phyloP scores from a whole-genome alignment of 805 yeast genomes.

The Ogataea corticis region DNA sequence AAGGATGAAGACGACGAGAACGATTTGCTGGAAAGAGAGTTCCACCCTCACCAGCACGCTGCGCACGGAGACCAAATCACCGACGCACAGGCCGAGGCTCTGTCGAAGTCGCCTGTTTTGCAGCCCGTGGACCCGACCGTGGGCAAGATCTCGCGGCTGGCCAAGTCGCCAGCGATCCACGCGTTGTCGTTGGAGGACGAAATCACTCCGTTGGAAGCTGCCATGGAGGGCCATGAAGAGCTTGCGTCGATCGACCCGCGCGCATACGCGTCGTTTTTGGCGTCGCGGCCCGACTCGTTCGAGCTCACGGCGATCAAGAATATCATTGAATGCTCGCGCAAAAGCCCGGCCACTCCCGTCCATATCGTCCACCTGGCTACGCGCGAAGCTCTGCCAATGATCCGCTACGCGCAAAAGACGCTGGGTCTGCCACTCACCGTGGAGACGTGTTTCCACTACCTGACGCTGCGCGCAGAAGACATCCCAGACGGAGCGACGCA shows the following conservation, averaged over 20 bases:
- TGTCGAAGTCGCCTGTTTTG: constrained; percentile 55
- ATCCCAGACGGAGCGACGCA: constrained; percentile 79
- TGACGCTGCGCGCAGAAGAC: constrained; percentile 73
- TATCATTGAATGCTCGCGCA: constrained; percentile 61
- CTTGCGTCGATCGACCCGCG: constrained; percentile 55
- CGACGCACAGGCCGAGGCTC: constrained; percentile 50
- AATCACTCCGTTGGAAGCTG: constrained; percentile 28
- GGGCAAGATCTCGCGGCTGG: constrained; percentile 46
- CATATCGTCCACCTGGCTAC: constrained; percentile 93
- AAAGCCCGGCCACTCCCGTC: constrained; percentile 61
- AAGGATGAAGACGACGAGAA: constrained; percentile 5
- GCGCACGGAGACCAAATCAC: constrained; percentile 41
- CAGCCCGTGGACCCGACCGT: constrained; percentile 60
- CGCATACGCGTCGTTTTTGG: constrained; percentile 68
- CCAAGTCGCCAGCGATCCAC: constrained; percentile 31
- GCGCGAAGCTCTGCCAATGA: constrained; percentile 74
- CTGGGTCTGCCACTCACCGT: constrained; percentile 68
- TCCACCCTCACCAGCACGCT: constrained; percentile 38
- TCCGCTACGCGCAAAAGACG: constrained; percentile 58
- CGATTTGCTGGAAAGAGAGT: constrained; percentile 39
- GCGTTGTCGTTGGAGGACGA: constrained; percentile 22
- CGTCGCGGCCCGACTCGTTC: constrained; percentile 85
- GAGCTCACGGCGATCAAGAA: constrained; percentile 82
- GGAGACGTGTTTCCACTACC: constrained; percentile 93
- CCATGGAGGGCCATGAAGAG: constrained; percentile 21